These are phyloP conservation scores for Beauveria asiatica DNA, from an alignment of 2,329 filamentous ascomycete genomes.

Conservation along the genomic window DNA sequence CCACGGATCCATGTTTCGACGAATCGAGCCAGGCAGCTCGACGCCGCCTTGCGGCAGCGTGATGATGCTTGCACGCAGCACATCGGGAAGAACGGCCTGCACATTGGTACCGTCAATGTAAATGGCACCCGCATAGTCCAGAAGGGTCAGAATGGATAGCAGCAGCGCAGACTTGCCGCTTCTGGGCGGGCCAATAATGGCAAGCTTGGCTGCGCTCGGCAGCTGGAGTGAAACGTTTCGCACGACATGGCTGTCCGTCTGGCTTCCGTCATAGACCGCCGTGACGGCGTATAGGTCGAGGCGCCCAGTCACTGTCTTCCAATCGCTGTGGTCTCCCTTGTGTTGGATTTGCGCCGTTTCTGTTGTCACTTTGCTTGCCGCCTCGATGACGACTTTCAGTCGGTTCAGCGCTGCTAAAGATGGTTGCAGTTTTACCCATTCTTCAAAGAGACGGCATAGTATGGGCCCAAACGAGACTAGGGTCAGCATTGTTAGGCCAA, in stretches of 20 bases:
- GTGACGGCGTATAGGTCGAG: not conserved
- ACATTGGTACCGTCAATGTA: slow-evolving; percentile 14
- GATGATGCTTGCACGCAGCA: slow-evolving; percentile 15
- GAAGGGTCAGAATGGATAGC: slow-evolving; percentile 12
- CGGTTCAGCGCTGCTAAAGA: not conserved
- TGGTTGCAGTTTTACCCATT: slow-evolving; percentile 13
- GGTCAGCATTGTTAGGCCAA: slow-evolving; percentile 9
- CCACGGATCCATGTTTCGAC: slow-evolving; percentile 14
- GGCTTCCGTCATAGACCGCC: not conserved
- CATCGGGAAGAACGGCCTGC: slow-evolving; percentile 12
- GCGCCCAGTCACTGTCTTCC: not conserved
- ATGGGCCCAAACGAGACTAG: slow-evolving; percentile 18
- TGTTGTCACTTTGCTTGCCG: not conserved
- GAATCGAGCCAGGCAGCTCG: slow-evolving; percentile 13
- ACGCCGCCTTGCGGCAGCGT: slow-evolving; percentile 15
- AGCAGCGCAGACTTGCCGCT: slow-evolving; percentile 19
- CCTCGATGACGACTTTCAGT: not conserved
- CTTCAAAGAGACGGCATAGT: slow-evolving; percentile 19
- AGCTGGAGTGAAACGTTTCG: slow-evolving; percentile 20
- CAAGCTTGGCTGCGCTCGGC: slow-evolving; percentile 20
- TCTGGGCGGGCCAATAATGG: slow-evolving; percentile 28
- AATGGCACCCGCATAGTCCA: slow-evolving; percentile 13
- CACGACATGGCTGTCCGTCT: slow-evolving; percentile 14
- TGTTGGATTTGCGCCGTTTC: not conserved
- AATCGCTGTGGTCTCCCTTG: not conserved